Evolutionary conservation across 495 filamentous ascomycete genomes (phyloP), one percentile per base, ranked within the genome.

Genomic region (Daldinia decipiens): DNA sequence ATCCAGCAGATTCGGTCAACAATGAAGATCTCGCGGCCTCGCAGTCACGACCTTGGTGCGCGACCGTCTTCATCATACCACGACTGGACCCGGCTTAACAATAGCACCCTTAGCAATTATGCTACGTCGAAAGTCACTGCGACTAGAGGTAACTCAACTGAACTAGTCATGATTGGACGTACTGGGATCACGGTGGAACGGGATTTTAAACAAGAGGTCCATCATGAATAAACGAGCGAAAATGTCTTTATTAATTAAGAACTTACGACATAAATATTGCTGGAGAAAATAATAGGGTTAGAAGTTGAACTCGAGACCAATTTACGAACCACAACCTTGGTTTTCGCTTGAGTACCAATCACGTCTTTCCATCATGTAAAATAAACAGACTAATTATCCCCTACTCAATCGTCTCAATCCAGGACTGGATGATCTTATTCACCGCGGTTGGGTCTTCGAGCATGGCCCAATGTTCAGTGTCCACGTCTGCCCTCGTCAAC

Each of bases 141-240:
- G 1, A 53, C 56, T 5, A 50, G 70, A 54, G 65, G 65, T 3
- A 13, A 56, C n/a, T 56, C 54, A 27, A 65, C 70, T 5, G 70
- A 67, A 36, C 53, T 72, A 55, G 56, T 50, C 9, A n/a, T 26
- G 31, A 55, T 65, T 17, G 55, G 60, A 5, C 21, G 21, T 6
- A 34, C 52, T 31, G 65, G 61, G 1, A 73, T 73, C 13, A 73
- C 65, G 32, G 61, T 68, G 9, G 40, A 68, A 21, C 70, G 61
- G 2, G 70, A 62, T 43, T 53, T 68, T n/a, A 65, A 61, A 21
- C 65, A 73, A 34, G 65, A 73, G 36, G 27, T 68, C 11, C 70
- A 68, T 19, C 64, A 40, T 17, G 54, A 68, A 65, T 55, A 8
- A 34, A 3, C 13, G 34, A 36, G 34, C 3, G 34, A 5, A 13